phyloP scores from a whole-genome alignment of 2,329 filamentous ascomycete genomes.

The Pseudogymnoascus sp. region DNA sequence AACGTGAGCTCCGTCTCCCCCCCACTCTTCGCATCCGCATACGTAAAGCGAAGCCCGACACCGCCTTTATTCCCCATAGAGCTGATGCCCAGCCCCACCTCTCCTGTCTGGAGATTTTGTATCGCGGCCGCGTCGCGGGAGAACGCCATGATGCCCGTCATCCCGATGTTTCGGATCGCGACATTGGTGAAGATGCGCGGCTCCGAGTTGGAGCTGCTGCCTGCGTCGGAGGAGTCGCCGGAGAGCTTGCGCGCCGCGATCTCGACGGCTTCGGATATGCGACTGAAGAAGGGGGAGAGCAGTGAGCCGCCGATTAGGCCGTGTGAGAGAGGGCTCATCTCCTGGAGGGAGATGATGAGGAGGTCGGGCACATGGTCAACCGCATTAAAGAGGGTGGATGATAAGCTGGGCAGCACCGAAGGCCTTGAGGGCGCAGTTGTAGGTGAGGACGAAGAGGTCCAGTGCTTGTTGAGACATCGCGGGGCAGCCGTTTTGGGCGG shows the following conservation, averaged over 20 bases:
- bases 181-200: conserved; percentile 60
- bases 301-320: conserved; percentile 81
- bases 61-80: conserved; percentile 97
- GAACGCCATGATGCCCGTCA: conserved; percentile 87
- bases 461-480: conserved; percentile 32
- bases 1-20: conserved; percentile 65
- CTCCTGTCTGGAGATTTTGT: conserved; percentile 64
- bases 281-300: conserved; percentile 67
- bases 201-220: conserved; percentile 14
- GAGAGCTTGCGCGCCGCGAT: conserved; percentile 47
- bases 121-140: conserved; percentile 58
- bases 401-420: conserved; percentile 66
- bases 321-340: conserved; percentile 77
- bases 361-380: conserved; percentile 60
- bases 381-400: conserved; percentile 58
- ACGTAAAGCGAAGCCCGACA: conserved; percentile 67
- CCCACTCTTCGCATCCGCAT: conserved; percentile 35
- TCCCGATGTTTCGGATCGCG: conserved; percentile 68
- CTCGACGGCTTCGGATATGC: conserved; percentile 65
- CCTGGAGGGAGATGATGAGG: conserved; percentile 69
- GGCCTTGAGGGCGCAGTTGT: conserved; percentile 74
- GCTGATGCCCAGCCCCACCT: conserved; percentile 75
- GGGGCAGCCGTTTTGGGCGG: background rate
- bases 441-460: conserved; percentile 74
- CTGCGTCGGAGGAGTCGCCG: conserved; percentile 20